phyloP scores from a whole-genome alignment of 208 protist species.

The Wallacemonas rigidus region DNA sequence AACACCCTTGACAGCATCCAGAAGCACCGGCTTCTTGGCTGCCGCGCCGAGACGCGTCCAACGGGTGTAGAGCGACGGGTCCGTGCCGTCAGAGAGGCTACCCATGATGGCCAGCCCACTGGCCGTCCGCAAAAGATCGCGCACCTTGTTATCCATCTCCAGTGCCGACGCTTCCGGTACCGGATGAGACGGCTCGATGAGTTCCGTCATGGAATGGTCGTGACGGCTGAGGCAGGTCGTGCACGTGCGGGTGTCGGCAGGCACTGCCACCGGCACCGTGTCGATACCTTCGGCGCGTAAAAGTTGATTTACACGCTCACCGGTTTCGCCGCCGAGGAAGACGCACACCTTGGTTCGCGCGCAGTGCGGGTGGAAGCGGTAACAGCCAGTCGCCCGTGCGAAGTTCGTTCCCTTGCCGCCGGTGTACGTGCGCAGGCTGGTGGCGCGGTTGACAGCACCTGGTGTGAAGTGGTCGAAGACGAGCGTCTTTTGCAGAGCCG shows the following conservation, averaged over 20 bases:
- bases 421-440: conserved; percentile 24
- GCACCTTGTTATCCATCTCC: conserved; percentile 22
- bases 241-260: conserved; percentile 36
- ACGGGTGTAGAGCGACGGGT: conserved; percentile 30
- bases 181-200: conserved; percentile 35
- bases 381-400: conserved; percentile 31
- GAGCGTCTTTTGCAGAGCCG: conserved; percentile 41
- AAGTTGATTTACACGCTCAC: conserved; percentile 23
- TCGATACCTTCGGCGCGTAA: conserved; percentile 28
- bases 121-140: conserved; percentile 17
- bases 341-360: conserved; percentile 25
- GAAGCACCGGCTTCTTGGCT: conserved; percentile 29
- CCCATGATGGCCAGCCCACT: conserved; percentile 39
- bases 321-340: conserved; percentile 33
- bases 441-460: conserved; percentile 36
- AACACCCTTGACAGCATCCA: conserved; percentile 45
- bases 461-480: conserved; percentile 28
- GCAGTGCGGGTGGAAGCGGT: conserved; percentile 17
- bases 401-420: conserved; percentile 51
- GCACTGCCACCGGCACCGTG: conserved; percentile 18
- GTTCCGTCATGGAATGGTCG: conserved; percentile 39
- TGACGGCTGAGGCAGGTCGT: conserved; percentile 32
- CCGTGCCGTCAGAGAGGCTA: conserved; percentile 31
- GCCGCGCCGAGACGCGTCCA: conserved; percentile 31
- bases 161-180: conserved; percentile 26